Conservation (phyloP, 768 basidiomycete species). For the Lactarius vividus region DNA sequence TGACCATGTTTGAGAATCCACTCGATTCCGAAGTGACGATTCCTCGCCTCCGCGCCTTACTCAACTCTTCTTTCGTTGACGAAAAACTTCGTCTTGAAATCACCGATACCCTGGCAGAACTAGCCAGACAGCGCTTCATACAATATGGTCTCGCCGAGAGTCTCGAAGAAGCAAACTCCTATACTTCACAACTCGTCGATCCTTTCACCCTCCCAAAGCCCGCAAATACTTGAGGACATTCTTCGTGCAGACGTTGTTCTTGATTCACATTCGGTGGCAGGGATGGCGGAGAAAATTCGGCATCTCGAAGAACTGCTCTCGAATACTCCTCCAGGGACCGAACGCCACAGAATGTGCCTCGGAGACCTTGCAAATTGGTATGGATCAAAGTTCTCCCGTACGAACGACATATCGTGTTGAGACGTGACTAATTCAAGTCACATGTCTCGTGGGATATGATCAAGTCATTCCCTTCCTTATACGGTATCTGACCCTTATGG, state of each 20-base stretch:
- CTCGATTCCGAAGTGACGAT: not conserved
- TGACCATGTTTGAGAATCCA: too few species aligned
- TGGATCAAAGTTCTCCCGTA: too few species aligned
- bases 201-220: not conserved
- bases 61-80: not conserved
- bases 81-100: not conserved
- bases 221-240: not conserved
- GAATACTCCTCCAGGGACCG: not conserved
- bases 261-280: too few species aligned
- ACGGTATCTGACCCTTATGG: too few species aligned
- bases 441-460: too few species aligned
- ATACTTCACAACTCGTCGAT: not conserved
- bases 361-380: too few species aligned
- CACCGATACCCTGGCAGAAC: not conserved
- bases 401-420: too few species aligned
- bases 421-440: too few species aligned
- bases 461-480: too few species aligned
- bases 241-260: not conserved
- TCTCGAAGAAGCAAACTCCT: not conserved
- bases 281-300: not conserved
- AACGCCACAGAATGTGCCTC: too few species aligned
- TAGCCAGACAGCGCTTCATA: not conserved
- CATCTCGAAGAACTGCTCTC: not conserved
- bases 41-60: not conserved
- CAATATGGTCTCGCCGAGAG: not conserved